A percentile compares a stretch with the other conserved stretches of the same genome.
Conservation (phyloP, 2,329 filamentous ascomycete genomes). For the Lasiodiplodia sp. region DNA sequence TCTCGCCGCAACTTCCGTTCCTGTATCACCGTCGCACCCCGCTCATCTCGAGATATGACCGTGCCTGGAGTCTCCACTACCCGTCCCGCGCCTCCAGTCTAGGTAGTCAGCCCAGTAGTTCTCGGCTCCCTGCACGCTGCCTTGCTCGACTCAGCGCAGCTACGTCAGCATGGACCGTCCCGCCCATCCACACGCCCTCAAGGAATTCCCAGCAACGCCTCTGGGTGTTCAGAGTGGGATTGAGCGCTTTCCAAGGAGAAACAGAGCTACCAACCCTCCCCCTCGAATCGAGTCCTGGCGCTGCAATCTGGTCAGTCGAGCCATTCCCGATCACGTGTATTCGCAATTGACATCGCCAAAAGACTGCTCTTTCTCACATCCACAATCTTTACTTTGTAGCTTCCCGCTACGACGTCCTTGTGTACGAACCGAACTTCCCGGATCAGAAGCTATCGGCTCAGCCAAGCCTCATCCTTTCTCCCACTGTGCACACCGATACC, state of each 20-base stretch:
- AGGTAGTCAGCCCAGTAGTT: neutral
- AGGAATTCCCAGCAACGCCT: constrained; percentile 31
- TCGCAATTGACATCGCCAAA: neutral
- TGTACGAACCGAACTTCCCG: constrained; percentile 54
- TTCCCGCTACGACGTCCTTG: constrained; percentile 47
- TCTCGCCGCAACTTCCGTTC: constrained; percentile 32
- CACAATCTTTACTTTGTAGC: constrained; percentile 60
- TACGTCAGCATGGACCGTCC: constrained; percentile 10
- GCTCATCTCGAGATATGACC: neutral
- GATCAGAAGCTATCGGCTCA: constrained; percentile 46
- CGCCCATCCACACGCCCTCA: constrained; percentile 8
- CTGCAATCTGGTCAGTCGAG: constrained; percentile 46
- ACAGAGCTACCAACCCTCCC: neutral
- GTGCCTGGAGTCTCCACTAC: neutral
- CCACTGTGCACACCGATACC: constrained; percentile 49
- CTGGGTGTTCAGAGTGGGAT: constrained; percentile 38
- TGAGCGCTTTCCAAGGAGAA: constrained; percentile 37
- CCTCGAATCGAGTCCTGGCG: constrained; percentile 47
- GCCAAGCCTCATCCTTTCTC: constrained; percentile 49
- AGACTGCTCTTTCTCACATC: constrained; percentile 54
- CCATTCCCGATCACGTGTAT: constrained; percentile 10
- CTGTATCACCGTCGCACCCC: neutral
- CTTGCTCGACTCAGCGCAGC: neutral
- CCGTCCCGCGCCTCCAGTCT: neutral
- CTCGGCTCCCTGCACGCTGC: neutral